Evolutionary conservation across 139 green algal species (phyloP).

Genomic region (Tetradesmus lagerheimii): DNA sequence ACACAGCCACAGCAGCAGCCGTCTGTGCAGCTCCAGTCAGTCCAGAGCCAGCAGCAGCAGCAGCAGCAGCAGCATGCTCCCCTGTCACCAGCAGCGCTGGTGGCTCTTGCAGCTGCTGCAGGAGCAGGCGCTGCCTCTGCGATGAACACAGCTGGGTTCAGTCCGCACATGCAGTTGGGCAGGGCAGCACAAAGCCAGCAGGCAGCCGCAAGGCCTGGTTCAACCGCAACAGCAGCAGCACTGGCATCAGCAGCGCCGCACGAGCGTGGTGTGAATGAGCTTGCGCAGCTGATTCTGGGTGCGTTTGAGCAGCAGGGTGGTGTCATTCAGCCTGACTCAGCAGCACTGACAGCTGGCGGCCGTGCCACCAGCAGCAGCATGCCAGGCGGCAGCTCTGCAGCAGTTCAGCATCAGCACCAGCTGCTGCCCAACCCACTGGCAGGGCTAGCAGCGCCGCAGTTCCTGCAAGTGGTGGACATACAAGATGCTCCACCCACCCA

Average conservation of each 20-base stretch:
- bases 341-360: not conserved
- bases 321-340: not conserved
- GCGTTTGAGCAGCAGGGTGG: conserved; percentile 31
- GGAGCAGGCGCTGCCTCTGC: conserved; percentile 7
- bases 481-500: not conserved
- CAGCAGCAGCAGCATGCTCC: conserved; percentile 19
- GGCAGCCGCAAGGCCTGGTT: not conserved
- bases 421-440: conserved; percentile 25
- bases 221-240: conserved; percentile 2
- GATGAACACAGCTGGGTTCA: not conserved
- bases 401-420: not conserved
- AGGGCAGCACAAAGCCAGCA: not conserved
- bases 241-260: conserved; percentile 2
- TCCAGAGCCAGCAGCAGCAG: not conserved
- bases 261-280: not conserved
- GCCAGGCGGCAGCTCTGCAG: not conserved
- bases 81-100: not conserved
- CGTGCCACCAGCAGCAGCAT: not conserved
- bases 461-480: not conserved
- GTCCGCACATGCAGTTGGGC: not conserved
- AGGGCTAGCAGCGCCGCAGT: conserved; percentile 4
- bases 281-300: conserved; percentile 24
- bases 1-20: not conserved
- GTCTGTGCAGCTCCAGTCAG: too few species aligned
- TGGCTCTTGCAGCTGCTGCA: conserved; percentile 19